A percentile compares a stretch with the other conserved stretches of the same genome.
phyloP scores from a whole-genome alignment of 495 filamentous ascomycete species.

The Neurospora terricola region DNA sequence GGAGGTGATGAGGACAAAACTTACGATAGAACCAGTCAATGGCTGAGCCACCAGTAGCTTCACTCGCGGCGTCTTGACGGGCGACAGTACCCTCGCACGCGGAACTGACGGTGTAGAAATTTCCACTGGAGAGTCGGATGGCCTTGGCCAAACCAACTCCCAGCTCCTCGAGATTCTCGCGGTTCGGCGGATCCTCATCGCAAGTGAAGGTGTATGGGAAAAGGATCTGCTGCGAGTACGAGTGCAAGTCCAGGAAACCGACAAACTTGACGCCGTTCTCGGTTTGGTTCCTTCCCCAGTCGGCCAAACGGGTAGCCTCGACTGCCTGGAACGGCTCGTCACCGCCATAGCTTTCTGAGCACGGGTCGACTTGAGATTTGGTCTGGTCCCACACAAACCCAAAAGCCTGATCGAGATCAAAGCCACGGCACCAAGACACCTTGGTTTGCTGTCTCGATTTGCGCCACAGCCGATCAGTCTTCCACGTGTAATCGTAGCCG shows the following conservation, averaged over 20 bases:
- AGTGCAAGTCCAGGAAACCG: slow-evolving; percentile 84
- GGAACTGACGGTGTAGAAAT: slow-evolving; percentile 69
- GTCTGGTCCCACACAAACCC: slow-evolving; percentile 73
- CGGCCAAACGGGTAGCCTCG: slow-evolving; percentile 64
- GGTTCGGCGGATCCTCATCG: slow-evolving; percentile 60
- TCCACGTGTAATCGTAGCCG: slow-evolving; percentile 90
- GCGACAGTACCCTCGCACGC: slow-evolving; percentile 77
- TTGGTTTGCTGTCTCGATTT: slow-evolving; percentile 85
- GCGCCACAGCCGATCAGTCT: slow-evolving; percentile 85
- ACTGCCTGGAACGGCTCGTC: slow-evolving; percentile 72
- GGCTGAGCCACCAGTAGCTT: slow-evolving; percentile 60
- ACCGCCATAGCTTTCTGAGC: slow-evolving; percentile 85
- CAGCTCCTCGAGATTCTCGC: slow-evolving; percentile 86
- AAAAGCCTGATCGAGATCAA: slow-evolving; percentile 84
- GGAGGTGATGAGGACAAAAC: not conserved
- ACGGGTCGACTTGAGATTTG: slow-evolving; percentile 63
- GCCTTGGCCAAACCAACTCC: slow-evolving; percentile 84
- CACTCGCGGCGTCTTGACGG: slow-evolving; percentile 20
- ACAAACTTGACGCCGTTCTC: slow-evolving; percentile 62
- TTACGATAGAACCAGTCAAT: slow-evolving; percentile 88
- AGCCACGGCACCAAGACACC: slow-evolving; percentile 71
- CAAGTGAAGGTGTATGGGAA: slow-evolving; percentile 91
- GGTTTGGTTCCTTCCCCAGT: slow-evolving; percentile 82
- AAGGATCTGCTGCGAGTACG: slow-evolving; percentile 90
- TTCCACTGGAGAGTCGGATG: slow-evolving; percentile 65